phyloP scores from a whole-genome alignment of 2,329 filamentous ascomycete genomes.

The Hymenoscyphus fructigenus region DNA sequence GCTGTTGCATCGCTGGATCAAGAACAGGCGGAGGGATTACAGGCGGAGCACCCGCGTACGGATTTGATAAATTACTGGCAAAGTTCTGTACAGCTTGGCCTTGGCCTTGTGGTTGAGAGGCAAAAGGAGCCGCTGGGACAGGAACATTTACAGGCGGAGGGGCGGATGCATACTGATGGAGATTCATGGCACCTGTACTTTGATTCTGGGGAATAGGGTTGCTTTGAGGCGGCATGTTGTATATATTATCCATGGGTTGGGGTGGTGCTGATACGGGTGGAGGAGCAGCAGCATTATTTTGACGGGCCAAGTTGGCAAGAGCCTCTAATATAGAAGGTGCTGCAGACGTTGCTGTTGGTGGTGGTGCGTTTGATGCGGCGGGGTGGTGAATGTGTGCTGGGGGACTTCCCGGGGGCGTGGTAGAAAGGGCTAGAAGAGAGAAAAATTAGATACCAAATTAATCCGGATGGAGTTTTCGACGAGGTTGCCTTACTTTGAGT shows the following conservation, averaged over 20 bases:
- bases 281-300: slow-evolving; percentile 56
- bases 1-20: slow-evolving; percentile 61
- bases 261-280: slow-evolving; percentile 23
- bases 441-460: slow-evolving; percentile 39
- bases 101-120: slow-evolving; percentile 34
- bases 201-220: slow-evolving; percentile 39
- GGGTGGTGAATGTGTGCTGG: slow-evolving; percentile 41
- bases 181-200: slow-evolving; percentile 28
- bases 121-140: slow-evolving; percentile 35
- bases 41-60: slow-evolving; percentile 40
- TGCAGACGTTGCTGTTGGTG: slow-evolving; percentile 41
- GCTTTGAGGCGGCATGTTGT: slow-evolving; percentile 49
- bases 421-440: slow-evolving; percentile 57
- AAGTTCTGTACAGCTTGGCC: slow-evolving; percentile 40
- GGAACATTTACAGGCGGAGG: slow-evolving; percentile 61
- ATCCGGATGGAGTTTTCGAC: slow-evolving; percentile 19
- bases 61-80: slow-evolving; percentile 38
- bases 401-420: slow-evolving; percentile 66
- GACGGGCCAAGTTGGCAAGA: slow-evolving; percentile 76
- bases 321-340: slow-evolving; percentile 68
- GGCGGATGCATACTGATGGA: slow-evolving; percentile 39
- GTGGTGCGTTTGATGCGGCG: slow-evolving; percentile 33
- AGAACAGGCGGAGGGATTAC: slow-evolving; percentile 41
- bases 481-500: slow-evolving; percentile 62
- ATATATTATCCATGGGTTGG: slow-evolving; percentile 34